Conservation (phyloP, 768 basidiomycete species). For the Mycena rebaudengoi region DNA sequence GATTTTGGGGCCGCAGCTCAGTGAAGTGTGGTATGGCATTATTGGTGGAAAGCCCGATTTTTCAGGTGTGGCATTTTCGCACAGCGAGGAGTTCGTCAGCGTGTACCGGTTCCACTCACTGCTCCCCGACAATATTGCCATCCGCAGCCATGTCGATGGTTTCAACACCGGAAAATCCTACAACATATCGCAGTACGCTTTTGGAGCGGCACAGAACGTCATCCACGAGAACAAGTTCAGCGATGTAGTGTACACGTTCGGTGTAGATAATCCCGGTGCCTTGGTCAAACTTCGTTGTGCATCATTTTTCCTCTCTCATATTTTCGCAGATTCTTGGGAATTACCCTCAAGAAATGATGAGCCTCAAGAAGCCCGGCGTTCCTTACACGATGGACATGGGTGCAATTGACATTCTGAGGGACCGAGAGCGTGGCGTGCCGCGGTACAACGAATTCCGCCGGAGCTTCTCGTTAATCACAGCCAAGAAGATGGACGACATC, state of each 20-base stretch:
- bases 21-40: constrained; percentile 16
- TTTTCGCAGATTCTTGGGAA: constrained; percentile 4
- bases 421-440: constrained; percentile 23
- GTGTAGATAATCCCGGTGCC: constrained; percentile 15
- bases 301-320: neutral
- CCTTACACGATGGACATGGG: constrained; percentile 17
- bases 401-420: constrained; percentile 18
- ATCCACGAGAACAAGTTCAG: constrained; percentile 18
- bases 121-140: constrained; percentile 19
- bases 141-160: constrained; percentile 19
- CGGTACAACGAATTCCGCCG: constrained; percentile 24
- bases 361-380: constrained; percentile 12
- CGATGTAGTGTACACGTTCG: constrained; percentile 24
- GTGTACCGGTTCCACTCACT: constrained; percentile 25
- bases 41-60: constrained; percentile 20
- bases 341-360: constrained; percentile 13
- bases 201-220: constrained; percentile 10
- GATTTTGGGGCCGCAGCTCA: constrained; percentile 9
- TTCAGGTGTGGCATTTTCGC: constrained; percentile 21
- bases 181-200: constrained; percentile 19
- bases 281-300: neutral
- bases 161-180: constrained; percentile 8
- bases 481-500: constrained; percentile 14
- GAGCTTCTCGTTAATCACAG: constrained; percentile 18
- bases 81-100: constrained; percentile 24